Conservation (phyloP, 2,329 filamentous ascomycete genomes). For the Dothistroma pini region DNA sequence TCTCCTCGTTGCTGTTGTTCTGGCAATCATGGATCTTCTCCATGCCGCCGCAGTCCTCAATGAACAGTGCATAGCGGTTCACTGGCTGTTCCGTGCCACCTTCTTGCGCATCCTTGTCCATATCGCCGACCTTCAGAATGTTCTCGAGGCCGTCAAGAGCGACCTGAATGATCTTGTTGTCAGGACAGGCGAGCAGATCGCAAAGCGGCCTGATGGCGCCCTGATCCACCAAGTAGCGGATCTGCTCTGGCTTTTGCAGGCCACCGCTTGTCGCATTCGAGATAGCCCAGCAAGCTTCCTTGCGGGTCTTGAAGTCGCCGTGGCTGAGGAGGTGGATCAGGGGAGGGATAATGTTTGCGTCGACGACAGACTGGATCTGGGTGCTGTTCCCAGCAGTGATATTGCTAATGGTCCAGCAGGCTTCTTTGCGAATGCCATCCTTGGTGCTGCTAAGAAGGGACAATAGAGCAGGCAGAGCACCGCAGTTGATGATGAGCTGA, state of each 20-base stretch:
- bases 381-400: slow-evolving; percentile 97
- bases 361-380: slow-evolving; percentile 94
- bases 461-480: slow-evolving; percentile 84
- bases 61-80: slow-evolving; percentile 96
- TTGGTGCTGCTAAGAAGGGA: slow-evolving; percentile 94
- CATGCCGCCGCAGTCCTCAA: slow-evolving; percentile 98
- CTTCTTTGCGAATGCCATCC: slow-evolving; percentile 98
- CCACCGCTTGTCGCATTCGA: slow-evolving; percentile 97
- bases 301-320: slow-evolving; percentile 97
- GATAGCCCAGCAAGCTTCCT: slow-evolving; percentile 99
- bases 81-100: slow-evolving; percentile 69
- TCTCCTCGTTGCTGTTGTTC: slow-evolving; percentile 99
- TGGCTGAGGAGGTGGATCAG: slow-evolving; percentile 94
- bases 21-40: slow-evolving; percentile 99
- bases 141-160: slow-evolving; percentile 97
- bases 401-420: slow-evolving; percentile 99
- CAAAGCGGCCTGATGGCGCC: slow-evolving; percentile 98
- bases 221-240: slow-evolving; percentile 86
- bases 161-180: slow-evolving; percentile 99
- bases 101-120: slow-evolving; percentile 88
- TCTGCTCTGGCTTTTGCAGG: slow-evolving; percentile 98
- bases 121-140: slow-evolving; percentile 98
- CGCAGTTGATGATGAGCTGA: slow-evolving; percentile 99
- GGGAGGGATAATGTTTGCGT: slow-evolving; percentile 94
- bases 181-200: slow-evolving; percentile 89